Evolutionary conservation across 176 grass and related monocot genomes (phyloP), one percentile per base, ranked within the genome.

Genomic region (Saccharum officinarum): DNA sequence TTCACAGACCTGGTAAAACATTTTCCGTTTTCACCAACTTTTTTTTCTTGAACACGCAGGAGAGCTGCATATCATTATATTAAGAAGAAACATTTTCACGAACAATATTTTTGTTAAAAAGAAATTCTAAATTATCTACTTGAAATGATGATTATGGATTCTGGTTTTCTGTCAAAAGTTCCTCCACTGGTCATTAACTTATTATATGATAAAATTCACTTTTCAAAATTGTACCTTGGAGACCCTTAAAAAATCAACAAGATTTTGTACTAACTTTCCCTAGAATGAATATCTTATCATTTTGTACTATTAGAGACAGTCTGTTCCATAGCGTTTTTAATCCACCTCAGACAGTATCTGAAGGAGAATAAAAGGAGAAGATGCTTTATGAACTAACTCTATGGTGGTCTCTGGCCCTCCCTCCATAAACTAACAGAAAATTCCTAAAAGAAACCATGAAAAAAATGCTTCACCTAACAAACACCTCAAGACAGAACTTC

Each of bases 91-190:
- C 55, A 59, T 57, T 59, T 59, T 59, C 16, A 59, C 55, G 5
- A 59, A n/a, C 6, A 59, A 59, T 59, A 7, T 36, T 23, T 9
- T 37, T 68, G 17, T 26, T 12, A 62, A 60, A 60, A 60, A 10
- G 8, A 61, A 3, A 26, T 26, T 28, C 10, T 28, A 63, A 63
- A 30, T 63, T 63, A 11, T 28, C 60, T 63, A 28, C 60, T 63
- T 63, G 25, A 63, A 65, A 30, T 31, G 26, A n/a, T 75, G 71
- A 66, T 83, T 44, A 20, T 49, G 15, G 20, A 83, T 75, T 31
- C 25, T 10, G 12, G 12, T 65, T 71, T 80, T 31, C 41, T 38
- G 20, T 77, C 45, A 77, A 68, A 68, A 68, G 66, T 65, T 68
- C 37, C 23, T 41, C 12, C n/a, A 40, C 33, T 67, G 42, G 18